Conservation (phyloP, 148 eudicot genomes). For the Chenopodium album region DNA sequence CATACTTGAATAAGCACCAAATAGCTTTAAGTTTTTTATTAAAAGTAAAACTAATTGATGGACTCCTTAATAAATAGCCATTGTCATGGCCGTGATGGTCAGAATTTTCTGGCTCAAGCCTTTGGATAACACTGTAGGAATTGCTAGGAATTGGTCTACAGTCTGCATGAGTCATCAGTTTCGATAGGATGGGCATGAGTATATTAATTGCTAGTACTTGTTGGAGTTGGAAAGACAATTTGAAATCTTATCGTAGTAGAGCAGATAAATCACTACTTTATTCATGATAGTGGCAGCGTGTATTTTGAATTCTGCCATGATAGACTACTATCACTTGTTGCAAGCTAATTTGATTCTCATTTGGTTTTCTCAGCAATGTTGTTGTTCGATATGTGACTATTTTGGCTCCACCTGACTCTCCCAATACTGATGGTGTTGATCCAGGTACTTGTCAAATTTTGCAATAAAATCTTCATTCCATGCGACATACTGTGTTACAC, state of each 20-base stretch:
- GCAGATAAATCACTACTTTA: not conserved
- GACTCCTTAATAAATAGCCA: not conserved
- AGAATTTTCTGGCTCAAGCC: not conserved
- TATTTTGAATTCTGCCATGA: not conserved
- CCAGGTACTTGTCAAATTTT: slow-evolving; percentile 59
- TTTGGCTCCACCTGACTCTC: slow-evolving; percentile 85
- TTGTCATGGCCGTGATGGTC: not conserved
- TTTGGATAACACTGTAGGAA: not conserved
- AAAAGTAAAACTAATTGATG: not conserved
- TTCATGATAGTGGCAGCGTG: not conserved
- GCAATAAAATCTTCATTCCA: not conserved
- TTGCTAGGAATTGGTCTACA: not conserved
- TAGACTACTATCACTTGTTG: not conserved
- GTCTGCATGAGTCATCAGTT: not conserved
- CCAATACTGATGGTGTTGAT: slow-evolving; percentile 96
- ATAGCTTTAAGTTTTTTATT: not conserved
- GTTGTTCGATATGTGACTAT: slow-evolving; percentile 79
- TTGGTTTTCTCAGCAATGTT: slow-evolving; percentile 59
- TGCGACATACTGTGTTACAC: not conserved
- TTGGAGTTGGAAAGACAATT: not conserved
- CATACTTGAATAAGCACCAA: slow-evolving; percentile 2
- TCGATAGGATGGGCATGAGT: not conserved
- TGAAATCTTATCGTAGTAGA: not conserved
- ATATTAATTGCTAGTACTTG: not conserved
- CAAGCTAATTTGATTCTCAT: slow-evolving; percentile 8